Evolutionary conservation across 225 moss, liverwort and hornwort species (phyloP), one percentile per base, ranked within the genome.

Genomic region (Neckera pumila): DNA sequence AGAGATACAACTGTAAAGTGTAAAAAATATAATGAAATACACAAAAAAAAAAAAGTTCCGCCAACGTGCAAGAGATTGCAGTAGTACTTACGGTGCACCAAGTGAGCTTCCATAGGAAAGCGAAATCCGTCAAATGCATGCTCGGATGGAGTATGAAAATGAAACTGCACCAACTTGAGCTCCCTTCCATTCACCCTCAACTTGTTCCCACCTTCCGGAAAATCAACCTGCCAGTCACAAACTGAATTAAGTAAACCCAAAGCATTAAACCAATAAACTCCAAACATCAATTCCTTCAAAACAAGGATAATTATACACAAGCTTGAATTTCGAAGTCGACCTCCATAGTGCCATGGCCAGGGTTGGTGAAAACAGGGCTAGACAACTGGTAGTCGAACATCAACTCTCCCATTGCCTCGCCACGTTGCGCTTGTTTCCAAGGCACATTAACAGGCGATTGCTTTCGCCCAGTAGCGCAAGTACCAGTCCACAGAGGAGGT

Each of bases 81-180:
- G 87, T 33, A 92, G 31, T 34, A 89, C 85, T 49, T 60, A 95
- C 94, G 91, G 87, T 95, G 96, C 83, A 96, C 96, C 90, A 94
- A 93, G 89, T 96, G 96, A 33, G 92, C 94, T 86, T 95, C 95
- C 96, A 95, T 96, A 27, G 93, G 90, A 81, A 86, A 93, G 63
- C 89, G 96, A 45, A 87, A 42, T 86, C 96, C 96, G 89, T 95
- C 89, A 86, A 93, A 93, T 59, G 96, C 92, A 88, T 96, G 95
- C 89, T 96, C 95, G 38, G 94, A 96, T 64, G 96, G 95, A 81
- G 93, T 71, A 81, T 95, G 95, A 62, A 95, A 95, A 86, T 96
- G 95, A 89, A 94, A 91, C 73, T 95, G 95, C 49, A 94, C 65
- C 66, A 96, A 90, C 64, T 95, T 87, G 36, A 94, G 84, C 34